phyloP scores from a whole-genome alignment of 371 early-diverging fungal genomes.

The Amoeboaphelidium protococcarum region DNA sequence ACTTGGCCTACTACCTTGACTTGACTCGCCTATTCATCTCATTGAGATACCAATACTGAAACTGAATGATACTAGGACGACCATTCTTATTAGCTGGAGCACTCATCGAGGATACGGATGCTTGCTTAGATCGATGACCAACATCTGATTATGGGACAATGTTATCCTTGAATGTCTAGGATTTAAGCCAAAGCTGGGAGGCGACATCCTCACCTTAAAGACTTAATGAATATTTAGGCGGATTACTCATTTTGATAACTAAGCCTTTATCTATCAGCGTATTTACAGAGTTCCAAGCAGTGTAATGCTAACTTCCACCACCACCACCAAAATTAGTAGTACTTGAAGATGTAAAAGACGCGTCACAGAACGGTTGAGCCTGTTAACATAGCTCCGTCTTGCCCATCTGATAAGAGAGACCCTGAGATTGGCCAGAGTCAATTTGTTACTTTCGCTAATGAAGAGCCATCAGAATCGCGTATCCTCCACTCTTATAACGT shows the following conservation, averaged over 20 bases:
- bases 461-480: conserved; percentile 55
- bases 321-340: too few relatives aligned
- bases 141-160: too few relatives aligned
- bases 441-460: conserved; percentile 18
- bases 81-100: too few relatives aligned
- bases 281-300: background rate
- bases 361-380: background rate
- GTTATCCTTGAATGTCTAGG: too few relatives aligned
- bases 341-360: background rate
- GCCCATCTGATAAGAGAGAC: background rate
- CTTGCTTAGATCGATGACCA: too few relatives aligned
- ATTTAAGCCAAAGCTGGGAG: background rate
- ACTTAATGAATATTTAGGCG: background rate
- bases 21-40: background rate
- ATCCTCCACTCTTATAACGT: conserved; percentile 44
- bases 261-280: background rate
- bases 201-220: background rate
- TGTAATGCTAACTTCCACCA: background rate
- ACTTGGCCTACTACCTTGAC: background rate
- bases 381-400: background rate
- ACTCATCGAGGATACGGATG: too few relatives aligned
- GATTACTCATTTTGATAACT: background rate
- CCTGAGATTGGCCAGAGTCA: background rate
- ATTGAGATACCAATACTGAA: background rate
- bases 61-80: too few relatives aligned